Percentiles rank a stretch among this genome's conserved stretches.
phyloP scores from a whole-genome alignment of 2,329 filamentous ascomycete genomes.

The Eutypella sp. region DNA sequence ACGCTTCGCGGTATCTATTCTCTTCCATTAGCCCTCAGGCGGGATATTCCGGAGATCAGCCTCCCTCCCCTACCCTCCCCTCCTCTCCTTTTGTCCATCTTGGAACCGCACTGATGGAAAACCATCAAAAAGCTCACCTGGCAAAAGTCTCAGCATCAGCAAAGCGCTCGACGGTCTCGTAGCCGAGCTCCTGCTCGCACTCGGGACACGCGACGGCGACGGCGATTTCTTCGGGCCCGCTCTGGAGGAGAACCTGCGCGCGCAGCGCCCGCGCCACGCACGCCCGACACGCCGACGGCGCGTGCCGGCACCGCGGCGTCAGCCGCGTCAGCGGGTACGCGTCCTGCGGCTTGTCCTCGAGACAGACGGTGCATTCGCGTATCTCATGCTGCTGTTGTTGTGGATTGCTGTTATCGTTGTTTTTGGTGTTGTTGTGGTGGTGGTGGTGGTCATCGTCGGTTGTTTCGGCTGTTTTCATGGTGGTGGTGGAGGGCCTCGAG shows the following conservation, averaged over 20 bases:
- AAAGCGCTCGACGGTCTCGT: slow-evolving; percentile 39
- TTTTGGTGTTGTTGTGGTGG: too few species aligned
- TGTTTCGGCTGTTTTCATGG: too few species aligned
- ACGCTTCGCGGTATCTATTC: not conserved
- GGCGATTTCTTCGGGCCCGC: not conserved
- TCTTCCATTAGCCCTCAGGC: not conserved
- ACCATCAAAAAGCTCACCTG: slow-evolving; percentile 25
- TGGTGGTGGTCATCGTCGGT: too few species aligned
- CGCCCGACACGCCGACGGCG: not conserved
- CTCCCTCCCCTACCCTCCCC: too few species aligned
- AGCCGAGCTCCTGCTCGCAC: slow-evolving; percentile 38
- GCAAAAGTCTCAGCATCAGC: slow-evolving; percentile 39
- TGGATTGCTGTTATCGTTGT: too few species aligned
- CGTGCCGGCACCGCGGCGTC: not conserved
- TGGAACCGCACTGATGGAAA: slow-evolving; percentile 4
- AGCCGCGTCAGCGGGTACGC: not conserved
- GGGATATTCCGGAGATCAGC: too few species aligned
- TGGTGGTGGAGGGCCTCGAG: too few species aligned
- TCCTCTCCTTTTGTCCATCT: slow-evolving; percentile 4
- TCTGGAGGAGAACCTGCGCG: too few species aligned
- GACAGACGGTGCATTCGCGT: not conserved
- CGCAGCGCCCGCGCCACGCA: not conserved
- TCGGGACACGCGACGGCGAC: slow-evolving; percentile 39
- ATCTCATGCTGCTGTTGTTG: too few species aligned
- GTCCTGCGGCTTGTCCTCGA: not conserved